Base-by-base conservation (phyloP, 139 green algal genomes). In the Chlorella sorokiniana region DNA sequence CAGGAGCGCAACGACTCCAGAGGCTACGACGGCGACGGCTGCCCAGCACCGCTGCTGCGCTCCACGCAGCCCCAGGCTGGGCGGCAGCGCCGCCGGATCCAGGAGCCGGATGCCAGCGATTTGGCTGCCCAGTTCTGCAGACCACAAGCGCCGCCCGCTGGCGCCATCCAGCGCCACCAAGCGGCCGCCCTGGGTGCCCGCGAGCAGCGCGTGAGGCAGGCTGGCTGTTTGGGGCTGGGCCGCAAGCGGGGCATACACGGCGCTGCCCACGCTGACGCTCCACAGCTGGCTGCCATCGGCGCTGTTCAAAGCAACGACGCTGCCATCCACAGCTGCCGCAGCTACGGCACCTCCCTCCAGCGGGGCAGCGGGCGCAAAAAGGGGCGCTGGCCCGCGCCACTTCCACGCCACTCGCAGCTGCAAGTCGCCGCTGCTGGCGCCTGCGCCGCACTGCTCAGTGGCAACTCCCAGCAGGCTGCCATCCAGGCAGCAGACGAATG, bases 401-500 rank as follows among this genome's bases (percentile, higher is more conserved):
- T 64, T 18, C 54, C 38, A 79, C 4, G 63, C 35, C 29, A 62
- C 27, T 23, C 11, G 35, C 33, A 68, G 45, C 25, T 64, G 67
- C 8, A 31, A 33, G 25, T 11, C 29, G 9, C 38, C 33, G 40
- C 38, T 70, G 8, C 52, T 41, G 52, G 20, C 20, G 25, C 20
- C 67, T 54, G 8, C 69, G 71, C 71, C 2, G 31, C 45, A 33
- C 18, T 9, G 16, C 1, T 33, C 16, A 10, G 42, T 52, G 20
- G 11, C 25, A 1, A 76, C 23, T 0, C 73, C 73, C 23, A 63
- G 25, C 31, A 85, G 44, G 35, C 35, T 78, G 73, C 83, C 76
- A 54, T 87, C 74, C 51, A 87, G 70, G 67, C 76, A 86, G 63
- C 77, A 83, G 8, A 81, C 83, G 29, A 77, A 81, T 7, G 70